phyloP scores from a whole-genome alignment of 2,329 filamentous ascomycete genomes.

The Calonectria crousiana region DNA sequence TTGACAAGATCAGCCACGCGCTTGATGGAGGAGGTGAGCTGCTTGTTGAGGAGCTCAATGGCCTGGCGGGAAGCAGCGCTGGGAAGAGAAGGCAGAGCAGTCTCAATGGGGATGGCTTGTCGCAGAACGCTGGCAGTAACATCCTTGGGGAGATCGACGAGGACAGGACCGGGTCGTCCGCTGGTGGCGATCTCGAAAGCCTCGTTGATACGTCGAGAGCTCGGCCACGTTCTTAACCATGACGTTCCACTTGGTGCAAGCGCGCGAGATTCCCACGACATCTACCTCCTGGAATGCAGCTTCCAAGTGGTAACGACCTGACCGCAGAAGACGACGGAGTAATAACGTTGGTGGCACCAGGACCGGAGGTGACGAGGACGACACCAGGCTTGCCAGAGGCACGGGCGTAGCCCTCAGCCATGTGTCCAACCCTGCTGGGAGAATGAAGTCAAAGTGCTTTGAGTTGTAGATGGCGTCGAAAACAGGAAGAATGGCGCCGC shows the following conservation, averaged over 20 bases:
- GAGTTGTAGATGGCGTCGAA: constrained; percentile 99
- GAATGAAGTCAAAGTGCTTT: constrained; percentile 93
- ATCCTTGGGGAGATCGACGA: constrained; percentile 97
- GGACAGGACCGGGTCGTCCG: constrained; percentile 91
- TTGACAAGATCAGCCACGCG: constrained; percentile 88
- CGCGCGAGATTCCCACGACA: constrained; percentile 90
- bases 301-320: constrained; percentile 94
- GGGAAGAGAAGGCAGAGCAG: constrained; percentile 81
- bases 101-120: constrained; percentile 82
- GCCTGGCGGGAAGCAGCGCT: constrained; percentile 87
- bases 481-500: constrained; percentile 95
- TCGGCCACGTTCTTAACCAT: constrained; percentile 98
- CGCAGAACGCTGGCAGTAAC: constrained; percentile 88
- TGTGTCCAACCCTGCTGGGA: constrained; percentile 98
- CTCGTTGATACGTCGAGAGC: constrained; percentile 93
- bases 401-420: constrained; percentile 97
- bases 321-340: constrained; percentile 96
- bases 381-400: constrained; percentile 95
- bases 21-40: constrained; percentile 79
- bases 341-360: constrained; percentile 95
- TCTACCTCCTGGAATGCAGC: constrained; percentile 96
- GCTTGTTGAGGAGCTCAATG: constrained; percentile 76
- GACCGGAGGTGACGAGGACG: constrained; percentile 95
- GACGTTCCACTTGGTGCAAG: constrained; percentile 99
- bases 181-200: constrained; percentile 98